A percentile compares a stretch with the other conserved stretches of the same genome.
These are phyloP conservation scores for Phytophthora crassamura DNA, from an alignment of 352 stramenopile genomes.

Conservation along the genomic window DNA sequence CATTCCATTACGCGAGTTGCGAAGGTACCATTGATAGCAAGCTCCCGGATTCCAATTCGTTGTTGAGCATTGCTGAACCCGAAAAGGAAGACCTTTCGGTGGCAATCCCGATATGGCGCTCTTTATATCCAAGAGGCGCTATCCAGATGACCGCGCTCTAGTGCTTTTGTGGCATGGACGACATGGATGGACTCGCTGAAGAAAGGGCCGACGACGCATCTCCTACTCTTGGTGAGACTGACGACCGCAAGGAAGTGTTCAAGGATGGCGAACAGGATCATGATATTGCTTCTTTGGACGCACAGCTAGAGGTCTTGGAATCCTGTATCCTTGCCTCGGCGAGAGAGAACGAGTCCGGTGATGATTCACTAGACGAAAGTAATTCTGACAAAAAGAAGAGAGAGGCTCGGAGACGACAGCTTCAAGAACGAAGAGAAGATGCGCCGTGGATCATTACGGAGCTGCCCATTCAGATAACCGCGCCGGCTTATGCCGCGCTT, in stretches of 20 bases:
- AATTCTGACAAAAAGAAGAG: constrained; percentile 7
- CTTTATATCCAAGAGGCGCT: constrained; percentile 11
- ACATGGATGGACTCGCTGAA: constrained; percentile 13
- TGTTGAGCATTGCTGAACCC: neutral
- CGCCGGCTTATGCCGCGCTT: constrained; percentile 49
- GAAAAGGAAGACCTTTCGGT: neutral
- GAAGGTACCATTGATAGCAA: too few relatives aligned
- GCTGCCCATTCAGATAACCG: constrained; percentile 19
- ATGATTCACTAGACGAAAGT: constrained; percentile 3
- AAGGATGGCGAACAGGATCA: constrained; percentile 6
- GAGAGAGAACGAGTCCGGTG: constrained; percentile 12
- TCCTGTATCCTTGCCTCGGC: constrained; percentile 12
- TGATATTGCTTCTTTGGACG: constrained; percentile 16
- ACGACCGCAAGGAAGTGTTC: neutral
- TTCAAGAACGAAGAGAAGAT: constrained; percentile 25
- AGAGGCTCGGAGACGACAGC: constrained; percentile 4
- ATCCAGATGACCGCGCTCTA: neutral
- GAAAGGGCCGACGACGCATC: neutral
- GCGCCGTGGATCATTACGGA: constrained; percentile 29
- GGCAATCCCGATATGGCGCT: neutral
- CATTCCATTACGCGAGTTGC: too few relatives aligned
- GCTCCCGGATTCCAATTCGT: too few relatives aligned
- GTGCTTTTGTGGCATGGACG: neutral
- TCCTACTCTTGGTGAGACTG: neutral
- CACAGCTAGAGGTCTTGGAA: constrained; percentile 18